Evolutionary conservation across 768 basidiomycete genomes (phyloP).

Genomic region (Austroboletus festivus): DNA sequence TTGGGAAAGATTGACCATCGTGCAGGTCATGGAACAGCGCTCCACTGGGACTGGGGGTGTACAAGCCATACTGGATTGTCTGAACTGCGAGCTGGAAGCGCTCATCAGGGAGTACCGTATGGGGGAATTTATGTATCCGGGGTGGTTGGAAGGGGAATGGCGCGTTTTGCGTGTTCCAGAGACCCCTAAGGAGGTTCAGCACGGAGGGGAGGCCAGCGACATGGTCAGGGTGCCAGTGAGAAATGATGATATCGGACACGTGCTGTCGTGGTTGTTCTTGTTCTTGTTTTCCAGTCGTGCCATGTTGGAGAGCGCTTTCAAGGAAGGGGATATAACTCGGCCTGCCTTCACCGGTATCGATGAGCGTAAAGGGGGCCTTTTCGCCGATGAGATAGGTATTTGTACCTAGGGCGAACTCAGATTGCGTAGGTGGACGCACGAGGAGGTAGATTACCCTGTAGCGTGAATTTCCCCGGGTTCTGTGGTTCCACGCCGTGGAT

Average conservation of each 20-base stretch:
- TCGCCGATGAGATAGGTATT: slow-evolving; percentile 85
- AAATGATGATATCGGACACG: slow-evolving; percentile 86
- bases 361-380: slow-evolving; percentile 66
- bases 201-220: slow-evolving; percentile 72
- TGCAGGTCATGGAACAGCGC: slow-evolving; percentile 53
- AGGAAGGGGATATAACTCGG: slow-evolving; percentile 67
- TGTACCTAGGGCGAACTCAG: slow-evolving; percentile 52
- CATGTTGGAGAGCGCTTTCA: slow-evolving; percentile 53
- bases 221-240: slow-evolving; percentile 91
- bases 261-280: slow-evolving; percentile 27
- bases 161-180: slow-evolving; percentile 57
- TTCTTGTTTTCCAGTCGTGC: slow-evolving; percentile 13
- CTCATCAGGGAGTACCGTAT: slow-evolving; percentile 30
- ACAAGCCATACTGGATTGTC: slow-evolving; percentile 40
- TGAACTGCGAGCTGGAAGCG: slow-evolving; percentile 36
- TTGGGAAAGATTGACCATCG: slow-evolving; percentile 50
- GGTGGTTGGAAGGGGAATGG: slow-evolving; percentile 57
- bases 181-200: slow-evolving; percentile 55
- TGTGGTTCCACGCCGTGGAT: slow-evolving; percentile 36
- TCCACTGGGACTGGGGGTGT: slow-evolving; percentile 42
- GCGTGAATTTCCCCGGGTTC: slow-evolving; percentile 88
- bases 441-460: slow-evolving; percentile 57
- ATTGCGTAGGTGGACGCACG: neutral
- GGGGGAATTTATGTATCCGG: slow-evolving; percentile 71
- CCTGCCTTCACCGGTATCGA: slow-evolving; percentile 81